Percentiles rank a stretch among this genome's conserved stretches.
These are phyloP conservation scores for Arxiozyma telluris DNA, from an alignment of 1,139 yeast species.

Conservation along the genomic window DNA sequence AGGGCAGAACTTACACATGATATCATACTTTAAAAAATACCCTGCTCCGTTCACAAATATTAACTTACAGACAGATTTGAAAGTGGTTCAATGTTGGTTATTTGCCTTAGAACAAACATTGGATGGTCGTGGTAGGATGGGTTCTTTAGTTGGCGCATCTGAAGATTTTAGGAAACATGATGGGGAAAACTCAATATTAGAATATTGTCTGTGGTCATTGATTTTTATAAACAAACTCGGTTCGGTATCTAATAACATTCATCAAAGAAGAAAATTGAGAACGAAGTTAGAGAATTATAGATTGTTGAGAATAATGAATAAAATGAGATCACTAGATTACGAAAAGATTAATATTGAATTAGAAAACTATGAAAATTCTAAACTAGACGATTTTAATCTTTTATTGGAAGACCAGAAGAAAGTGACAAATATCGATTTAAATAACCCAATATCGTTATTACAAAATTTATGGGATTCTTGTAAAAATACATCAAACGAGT, in stretches of 20 bases:
- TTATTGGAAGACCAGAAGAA: slow-evolving; percentile 47
- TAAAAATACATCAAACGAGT: slow-evolving; percentile 63
- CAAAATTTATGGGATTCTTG: slow-evolving; percentile 62
- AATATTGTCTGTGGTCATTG: slow-evolving; percentile 73
- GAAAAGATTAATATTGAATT: slow-evolving; percentile 61
- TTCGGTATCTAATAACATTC: slow-evolving; percentile 53
- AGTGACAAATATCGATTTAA: slow-evolving; percentile 47
- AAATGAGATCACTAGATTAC: slow-evolving; percentile 53
- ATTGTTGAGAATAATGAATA: slow-evolving; percentile 50
- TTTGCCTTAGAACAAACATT: slow-evolving; percentile 61
- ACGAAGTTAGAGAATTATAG: slow-evolving; percentile 76
- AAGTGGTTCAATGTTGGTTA: slow-evolving; percentile 81
- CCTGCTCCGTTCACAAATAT: slow-evolving; percentile 18
- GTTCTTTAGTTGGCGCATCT: slow-evolving; percentile 87
- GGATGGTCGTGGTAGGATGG: slow-evolving; percentile 82
- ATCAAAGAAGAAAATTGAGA: slow-evolving; percentile 65
- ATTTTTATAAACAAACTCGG: slow-evolving; percentile 67
- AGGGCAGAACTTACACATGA: slow-evolving; percentile 49
- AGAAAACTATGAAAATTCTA: slow-evolving; percentile 52
- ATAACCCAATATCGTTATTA: slow-evolving; percentile 68
- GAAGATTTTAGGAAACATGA: slow-evolving; percentile 60
- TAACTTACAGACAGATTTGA: slow-evolving; percentile 32
- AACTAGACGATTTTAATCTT: slow-evolving; percentile 63
- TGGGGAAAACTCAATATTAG: slow-evolving; percentile 65
- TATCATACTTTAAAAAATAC: slow-evolving; percentile 12